Base-by-base conservation (phyloP, 2,329 filamentous ascomycete species). In the Diplodia mutila region DNA sequence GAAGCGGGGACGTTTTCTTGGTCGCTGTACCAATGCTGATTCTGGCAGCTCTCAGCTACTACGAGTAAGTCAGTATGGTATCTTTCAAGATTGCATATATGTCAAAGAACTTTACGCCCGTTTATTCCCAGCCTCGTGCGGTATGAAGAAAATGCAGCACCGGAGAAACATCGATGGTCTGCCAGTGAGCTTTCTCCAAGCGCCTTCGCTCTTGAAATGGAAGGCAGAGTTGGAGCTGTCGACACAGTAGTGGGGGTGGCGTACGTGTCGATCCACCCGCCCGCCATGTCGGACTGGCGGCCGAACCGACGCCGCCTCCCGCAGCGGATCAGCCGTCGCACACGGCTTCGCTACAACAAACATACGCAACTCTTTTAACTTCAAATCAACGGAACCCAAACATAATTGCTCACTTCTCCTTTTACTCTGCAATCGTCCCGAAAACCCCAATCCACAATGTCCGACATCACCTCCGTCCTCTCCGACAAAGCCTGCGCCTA, bases 401-500 rank as follows among this genome's bases (percentile, higher is more conserved):
- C 14, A 18, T 32, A 11, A 29, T 8, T 18, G 3, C 42, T n/a
- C 6, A 9, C 29, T 21, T n/a, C 6, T 53, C 18, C 2, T 23
- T 21, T 14, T 18, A 8, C 12, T 4, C 7, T 18, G 25, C 9
- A 34, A 14, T 4, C 9, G 18, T 34, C 18, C 23, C n/a, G 23
- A 46, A 23, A 32, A 9, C 21, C 8, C 12, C 12, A 16, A 39
- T 18, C 2, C 25, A 51, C 11, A 11, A 63, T 63, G 59, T 63
- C 59, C 11, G 59, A 63, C 21, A 63, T 63, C 29, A 63, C 42
- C 3, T n/a, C 59, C 8, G 49, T 63, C 29, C 59, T 63, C 16
- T 63, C 59, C 7, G 59, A 63, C 59, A 63, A 63, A 27, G 59
- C 59, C 14, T 63, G 59, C 14, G 59, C 59, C 46, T 63, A 63